These are phyloP conservation scores for Butyriboletus loyo DNA, from an alignment of 768 basidiomycete genomes.

Conservation along the genomic window DNA sequence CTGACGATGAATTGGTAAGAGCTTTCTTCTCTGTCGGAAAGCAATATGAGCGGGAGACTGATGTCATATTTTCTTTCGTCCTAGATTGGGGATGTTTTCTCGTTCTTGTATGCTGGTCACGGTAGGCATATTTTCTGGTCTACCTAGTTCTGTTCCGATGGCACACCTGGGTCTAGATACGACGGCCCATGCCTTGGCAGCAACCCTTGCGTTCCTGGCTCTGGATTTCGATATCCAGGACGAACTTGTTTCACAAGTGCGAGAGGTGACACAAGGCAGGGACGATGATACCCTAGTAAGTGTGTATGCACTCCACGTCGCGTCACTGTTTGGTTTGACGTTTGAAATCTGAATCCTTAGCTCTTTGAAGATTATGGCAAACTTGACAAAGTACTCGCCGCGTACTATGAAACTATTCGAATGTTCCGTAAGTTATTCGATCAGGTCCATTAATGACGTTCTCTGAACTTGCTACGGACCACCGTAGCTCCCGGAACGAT, in stretches of 20 bases:
- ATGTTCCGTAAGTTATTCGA: constrained; percentile 25
- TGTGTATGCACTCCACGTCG: neutral
- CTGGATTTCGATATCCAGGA: constrained; percentile 31
- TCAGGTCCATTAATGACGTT: neutral
- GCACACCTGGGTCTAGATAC: constrained; percentile 19
- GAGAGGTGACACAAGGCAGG: constrained; percentile 19
- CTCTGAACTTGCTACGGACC: neutral
- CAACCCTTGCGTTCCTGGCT: constrained; percentile 31
- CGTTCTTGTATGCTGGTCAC: constrained; percentile 56
- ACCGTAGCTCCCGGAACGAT: constrained; percentile 26
- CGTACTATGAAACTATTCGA: constrained; percentile 28
- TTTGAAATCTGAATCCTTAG: constrained; percentile 1
- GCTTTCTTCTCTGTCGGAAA: neutral
- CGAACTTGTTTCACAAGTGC: constrained; percentile 28
- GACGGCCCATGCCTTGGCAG: constrained; percentile 29
- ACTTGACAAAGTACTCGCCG: constrained; percentile 27
- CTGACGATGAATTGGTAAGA: constrained; percentile 17
- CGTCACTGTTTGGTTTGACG: neutral
- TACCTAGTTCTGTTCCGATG: neutral
- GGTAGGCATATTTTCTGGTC: constrained; percentile 30
- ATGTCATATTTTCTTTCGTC: neutral
- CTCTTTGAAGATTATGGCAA: constrained; percentile 24
- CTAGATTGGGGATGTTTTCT: constrained; percentile 51
- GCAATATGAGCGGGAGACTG: neutral
- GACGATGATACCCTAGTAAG: constrained; percentile 18